A percentile compares a stretch with the other conserved stretches of the same genome.
phyloP scores from a whole-genome alignment of 2,329 filamentous ascomycete genomes.

The Claviceps pazoutovae region DNA sequence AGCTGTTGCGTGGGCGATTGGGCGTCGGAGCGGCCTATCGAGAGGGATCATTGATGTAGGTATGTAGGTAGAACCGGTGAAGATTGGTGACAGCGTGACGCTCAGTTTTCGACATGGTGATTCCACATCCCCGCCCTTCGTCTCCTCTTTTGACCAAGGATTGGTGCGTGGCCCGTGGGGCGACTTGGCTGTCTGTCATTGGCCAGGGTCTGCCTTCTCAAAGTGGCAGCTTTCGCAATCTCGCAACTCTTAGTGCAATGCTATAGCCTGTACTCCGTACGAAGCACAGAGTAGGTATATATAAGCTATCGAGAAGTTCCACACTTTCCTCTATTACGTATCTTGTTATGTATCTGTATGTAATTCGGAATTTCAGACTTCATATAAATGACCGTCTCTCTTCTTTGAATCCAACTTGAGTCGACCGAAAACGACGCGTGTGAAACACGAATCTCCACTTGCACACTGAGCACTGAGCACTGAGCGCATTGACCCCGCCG shows the following conservation, averaged over 20 bases:
- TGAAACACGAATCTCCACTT: background rate
- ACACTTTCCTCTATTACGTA: too few relatives aligned
- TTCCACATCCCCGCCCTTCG: background rate
- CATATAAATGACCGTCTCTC: too few relatives aligned
- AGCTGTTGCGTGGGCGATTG: background rate
- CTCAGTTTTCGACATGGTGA: background rate
- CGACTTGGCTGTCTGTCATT: background rate
- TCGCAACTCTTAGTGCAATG: background rate
- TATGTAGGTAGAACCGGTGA: background rate
- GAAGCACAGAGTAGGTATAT: too few relatives aligned
- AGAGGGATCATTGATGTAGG: background rate
- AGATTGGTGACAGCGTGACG: background rate
- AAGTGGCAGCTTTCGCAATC: background rate
- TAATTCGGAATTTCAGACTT: too few relatives aligned
- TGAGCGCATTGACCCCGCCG: background rate
- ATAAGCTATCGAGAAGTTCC: too few relatives aligned
- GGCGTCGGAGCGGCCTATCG: background rate
- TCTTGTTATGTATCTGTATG: too few relatives aligned
- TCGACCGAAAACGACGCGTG: too few relatives aligned
- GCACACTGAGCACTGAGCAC: background rate
- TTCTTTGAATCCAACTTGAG: too few relatives aligned
- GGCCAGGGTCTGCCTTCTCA: slow-evolving; percentile 1
- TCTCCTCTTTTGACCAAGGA: background rate
- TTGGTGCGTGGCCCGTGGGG: background rate
- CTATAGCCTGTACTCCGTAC: too few relatives aligned